Conservation (phyloP, 169 alveolate species). For the Cryptosporidium parvum region DNA sequence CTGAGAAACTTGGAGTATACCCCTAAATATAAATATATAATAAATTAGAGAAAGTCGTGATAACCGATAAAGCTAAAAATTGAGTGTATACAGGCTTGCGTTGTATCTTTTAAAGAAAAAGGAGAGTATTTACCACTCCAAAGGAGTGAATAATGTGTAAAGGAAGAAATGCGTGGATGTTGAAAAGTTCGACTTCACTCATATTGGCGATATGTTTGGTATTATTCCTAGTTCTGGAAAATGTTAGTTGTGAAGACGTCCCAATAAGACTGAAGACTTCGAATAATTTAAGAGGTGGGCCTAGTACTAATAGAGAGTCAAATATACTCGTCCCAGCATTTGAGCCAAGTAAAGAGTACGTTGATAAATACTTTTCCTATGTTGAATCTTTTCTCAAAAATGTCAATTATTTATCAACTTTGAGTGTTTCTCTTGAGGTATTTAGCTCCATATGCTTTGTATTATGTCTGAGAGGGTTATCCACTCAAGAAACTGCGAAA, state of each 20-base stretch:
- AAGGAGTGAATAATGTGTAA: conserved; percentile 13
- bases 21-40: too few species aligned
- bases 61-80: neutral
- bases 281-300: conserved; percentile 49
- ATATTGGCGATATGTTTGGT: neutral
- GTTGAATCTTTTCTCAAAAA: conserved; percentile 21
- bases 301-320: neutral
- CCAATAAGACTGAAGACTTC: conserved; percentile 20
- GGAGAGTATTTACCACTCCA: neutral
- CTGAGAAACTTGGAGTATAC: neutral
- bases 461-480: conserved; percentile 85
- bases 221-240: neutral
- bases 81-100: neutral
- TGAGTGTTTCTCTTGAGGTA: conserved; percentile 60
- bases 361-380: conserved; percentile 21
- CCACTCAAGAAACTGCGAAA: conserved; percentile 86
- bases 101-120: neutral
- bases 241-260: conserved; percentile 22
- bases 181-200: neutral
- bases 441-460: conserved; percentile 80
- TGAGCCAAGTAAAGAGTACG: conserved; percentile 10
- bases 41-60: neutral
- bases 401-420: conserved; percentile 18
- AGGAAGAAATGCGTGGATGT: neutral
- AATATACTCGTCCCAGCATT: conserved; percentile 37